phyloP scores from a whole-genome alignment of 179 eudicot genomes.

The Beta corolliflora region DNA sequence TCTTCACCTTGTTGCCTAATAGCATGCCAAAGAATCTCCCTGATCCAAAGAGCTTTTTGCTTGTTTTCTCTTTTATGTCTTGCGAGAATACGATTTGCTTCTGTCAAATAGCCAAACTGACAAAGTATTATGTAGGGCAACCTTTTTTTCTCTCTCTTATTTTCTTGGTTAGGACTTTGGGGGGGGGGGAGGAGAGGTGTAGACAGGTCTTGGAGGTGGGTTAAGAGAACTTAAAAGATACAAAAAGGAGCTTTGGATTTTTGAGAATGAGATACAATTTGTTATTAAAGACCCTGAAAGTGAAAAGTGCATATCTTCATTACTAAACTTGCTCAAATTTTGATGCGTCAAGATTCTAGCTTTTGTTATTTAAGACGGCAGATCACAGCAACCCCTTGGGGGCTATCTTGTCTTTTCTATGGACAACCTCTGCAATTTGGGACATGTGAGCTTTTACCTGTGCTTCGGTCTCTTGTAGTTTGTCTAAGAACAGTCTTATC shows the following conservation, averaged over 20 bases:
- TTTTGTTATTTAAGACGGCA: neutral
- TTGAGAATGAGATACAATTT: neutral
- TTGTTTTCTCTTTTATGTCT: neutral
- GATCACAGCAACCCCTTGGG: neutral
- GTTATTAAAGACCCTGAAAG: neutral
- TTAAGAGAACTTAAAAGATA: neutral
- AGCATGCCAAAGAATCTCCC: neutral
- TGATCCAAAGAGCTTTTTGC: neutral
- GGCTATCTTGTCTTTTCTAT: slow-evolving; percentile 9
- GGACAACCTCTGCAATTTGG: neutral
- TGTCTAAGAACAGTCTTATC: neutral
- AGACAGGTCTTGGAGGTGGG: neutral
- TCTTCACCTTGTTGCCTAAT: slow-evolving; percentile 12
- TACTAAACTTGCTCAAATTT: neutral
- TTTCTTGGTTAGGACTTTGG: neutral
- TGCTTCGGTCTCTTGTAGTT: neutral
- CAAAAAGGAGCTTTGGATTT: neutral
- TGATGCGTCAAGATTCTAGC: slow-evolving; percentile 9
- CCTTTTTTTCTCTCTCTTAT: neutral
- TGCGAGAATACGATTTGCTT: neutral
- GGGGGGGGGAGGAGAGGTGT: neutral
- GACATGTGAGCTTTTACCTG: slow-evolving; percentile 4
- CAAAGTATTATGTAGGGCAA: neutral
- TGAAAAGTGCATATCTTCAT: neutral
- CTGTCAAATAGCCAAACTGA: neutral